These are phyloP conservation scores for Proliferodiscus dingleyae DNA, from an alignment of 2,329 filamentous ascomycete species.

Conservation along the genomic window DNA sequence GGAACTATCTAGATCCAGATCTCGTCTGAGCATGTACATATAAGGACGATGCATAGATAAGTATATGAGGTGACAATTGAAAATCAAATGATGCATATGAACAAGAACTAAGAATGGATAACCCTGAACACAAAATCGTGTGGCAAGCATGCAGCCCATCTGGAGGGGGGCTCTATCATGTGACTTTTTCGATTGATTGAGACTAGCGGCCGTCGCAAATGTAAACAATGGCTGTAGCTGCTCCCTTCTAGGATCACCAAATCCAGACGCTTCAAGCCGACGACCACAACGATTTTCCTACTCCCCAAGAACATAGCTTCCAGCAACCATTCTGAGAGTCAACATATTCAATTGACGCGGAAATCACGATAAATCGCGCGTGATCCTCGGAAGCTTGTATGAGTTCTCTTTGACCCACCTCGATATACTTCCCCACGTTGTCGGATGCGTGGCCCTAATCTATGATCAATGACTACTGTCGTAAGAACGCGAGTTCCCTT, in stretches of 20 bases:
- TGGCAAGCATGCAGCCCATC: not conserved
- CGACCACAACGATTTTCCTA: not conserved
- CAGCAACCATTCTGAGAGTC: not conserved
- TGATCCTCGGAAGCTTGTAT: constrained; percentile 3
- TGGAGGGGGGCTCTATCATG: constrained; percentile 1
- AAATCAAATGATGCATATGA: too few species aligned
- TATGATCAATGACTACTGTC: constrained; percentile 64
- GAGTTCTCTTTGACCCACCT: constrained; percentile 2
- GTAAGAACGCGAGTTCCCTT: constrained; percentile 59
- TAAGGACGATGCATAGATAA: too few species aligned
- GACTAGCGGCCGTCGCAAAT: constrained; percentile 9
- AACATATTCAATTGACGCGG: constrained; percentile 24
- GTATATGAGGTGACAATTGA: not conserved
- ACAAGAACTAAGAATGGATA: too few species aligned
- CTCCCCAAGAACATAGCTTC: not conserved
- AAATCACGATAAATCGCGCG: constrained; percentile 13
- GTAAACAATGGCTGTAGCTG: constrained; percentile 21
- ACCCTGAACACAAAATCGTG: too few species aligned
- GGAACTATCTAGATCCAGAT: too few species aligned
- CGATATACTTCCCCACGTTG: constrained; percentile 11
- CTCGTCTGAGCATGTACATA: too few species aligned
- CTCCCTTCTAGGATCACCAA: constrained; percentile 11
- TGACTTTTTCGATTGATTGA: constrained; percentile 2
- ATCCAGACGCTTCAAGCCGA: constrained; percentile 15
- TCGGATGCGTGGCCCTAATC: constrained; percentile 25